These are phyloP conservation scores for Hyphochytrium catenoides DNA, from an alignment of 352 stramenopile genomes.

Conservation along the genomic window DNA sequence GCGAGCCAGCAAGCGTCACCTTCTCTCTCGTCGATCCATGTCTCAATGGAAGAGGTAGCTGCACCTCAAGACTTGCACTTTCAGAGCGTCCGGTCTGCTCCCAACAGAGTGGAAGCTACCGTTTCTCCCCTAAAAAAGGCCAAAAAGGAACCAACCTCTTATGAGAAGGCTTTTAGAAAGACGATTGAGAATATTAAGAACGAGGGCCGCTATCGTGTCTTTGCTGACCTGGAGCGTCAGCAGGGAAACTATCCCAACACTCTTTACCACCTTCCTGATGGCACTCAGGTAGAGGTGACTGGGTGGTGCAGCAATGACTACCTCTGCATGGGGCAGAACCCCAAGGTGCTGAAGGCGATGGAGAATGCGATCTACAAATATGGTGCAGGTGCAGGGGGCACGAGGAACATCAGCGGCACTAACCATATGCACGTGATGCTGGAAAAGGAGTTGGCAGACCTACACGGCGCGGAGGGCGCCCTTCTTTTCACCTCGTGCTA, in stretches of 20 bases:
- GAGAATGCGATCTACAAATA: slow-evolving; percentile 48
- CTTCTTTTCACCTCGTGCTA: slow-evolving; percentile 70
- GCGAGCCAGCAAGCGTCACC: too few species aligned
- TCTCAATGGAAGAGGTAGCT: too few species aligned
- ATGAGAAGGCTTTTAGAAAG: slow-evolving; percentile 35
- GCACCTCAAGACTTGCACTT: too few species aligned
- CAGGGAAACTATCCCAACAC: slow-evolving; percentile 47
- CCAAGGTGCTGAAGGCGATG: slow-evolving; percentile 54
- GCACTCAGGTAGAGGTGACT: slow-evolving; percentile 52
- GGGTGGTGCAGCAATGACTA: slow-evolving; percentile 75
- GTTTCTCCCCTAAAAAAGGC: too few species aligned
- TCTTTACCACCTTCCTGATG: slow-evolving; percentile 35
- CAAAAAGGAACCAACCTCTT: too few species aligned
- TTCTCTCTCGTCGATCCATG: too few species aligned
- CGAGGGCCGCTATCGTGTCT: slow-evolving; percentile 59
- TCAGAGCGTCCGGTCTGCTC: too few species aligned
- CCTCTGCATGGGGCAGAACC: slow-evolving; percentile 65
- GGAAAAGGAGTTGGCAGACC: slow-evolving; percentile 45
- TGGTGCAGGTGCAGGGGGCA: slow-evolving; percentile 48
- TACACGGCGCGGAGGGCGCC: slow-evolving; percentile 56
- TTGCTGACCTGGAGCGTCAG: slow-evolving; percentile 60
- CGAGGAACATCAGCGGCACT: slow-evolving; percentile 67
- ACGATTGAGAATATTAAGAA: slow-evolving; percentile 54
- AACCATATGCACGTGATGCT: slow-evolving; percentile 71
- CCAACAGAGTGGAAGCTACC: too few species aligned